phyloP scores from a whole-genome alignment of 495 filamentous ascomycete species.

The Hypoxylon perforatum region DNA sequence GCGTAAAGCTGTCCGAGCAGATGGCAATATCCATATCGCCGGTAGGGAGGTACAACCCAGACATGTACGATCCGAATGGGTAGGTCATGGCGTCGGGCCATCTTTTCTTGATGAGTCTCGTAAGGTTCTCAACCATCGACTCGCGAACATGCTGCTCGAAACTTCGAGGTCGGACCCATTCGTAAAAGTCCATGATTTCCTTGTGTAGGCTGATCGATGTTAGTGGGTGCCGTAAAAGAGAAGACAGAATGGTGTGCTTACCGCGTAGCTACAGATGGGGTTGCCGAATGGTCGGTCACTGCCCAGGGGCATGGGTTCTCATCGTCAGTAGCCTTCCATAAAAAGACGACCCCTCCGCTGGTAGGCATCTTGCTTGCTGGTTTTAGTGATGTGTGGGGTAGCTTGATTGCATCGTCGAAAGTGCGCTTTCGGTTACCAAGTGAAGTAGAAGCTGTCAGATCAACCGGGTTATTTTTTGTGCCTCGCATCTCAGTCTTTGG shows the following conservation, averaged over 20 bases:
- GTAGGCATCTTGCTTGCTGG: conserved; percentile 53
- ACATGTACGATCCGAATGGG: conserved; percentile 90
- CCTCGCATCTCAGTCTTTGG: conserved; percentile 1
- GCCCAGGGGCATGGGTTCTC: conserved; percentile 71
- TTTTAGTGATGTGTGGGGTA: conserved; percentile 56
- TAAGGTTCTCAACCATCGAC: conserved; percentile 72
- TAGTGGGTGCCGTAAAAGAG: conserved; percentile 15
- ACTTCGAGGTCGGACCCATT: conserved; percentile 78
- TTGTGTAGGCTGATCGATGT: conserved; percentile 72
- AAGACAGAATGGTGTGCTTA: conserved; percentile 46
- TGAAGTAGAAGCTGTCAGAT: conserved; percentile 40
- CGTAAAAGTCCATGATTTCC: conserved; percentile 88
- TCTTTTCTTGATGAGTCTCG: conserved; percentile 60
- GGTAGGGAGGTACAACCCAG: conserved; percentile 88
- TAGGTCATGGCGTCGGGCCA: conserved; percentile 69
- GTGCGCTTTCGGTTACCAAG: conserved; percentile 73
- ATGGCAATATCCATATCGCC: conserved; percentile 94
- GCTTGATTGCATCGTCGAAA: conserved; percentile 73
- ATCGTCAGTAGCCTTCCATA: conserved; percentile 65
- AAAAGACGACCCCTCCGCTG: conserved; percentile 61
- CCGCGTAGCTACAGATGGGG: conserved; percentile 60
- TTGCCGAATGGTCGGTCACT: conserved; percentile 58
- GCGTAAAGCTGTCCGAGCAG: conserved; percentile 71
- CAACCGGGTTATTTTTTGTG: conserved; percentile 22
- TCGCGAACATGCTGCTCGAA: conserved; percentile 80